Evolutionary conservation across 2,329 filamentous ascomycete genomes (phyloP).

Genomic region (Alternaria sp.): DNA sequence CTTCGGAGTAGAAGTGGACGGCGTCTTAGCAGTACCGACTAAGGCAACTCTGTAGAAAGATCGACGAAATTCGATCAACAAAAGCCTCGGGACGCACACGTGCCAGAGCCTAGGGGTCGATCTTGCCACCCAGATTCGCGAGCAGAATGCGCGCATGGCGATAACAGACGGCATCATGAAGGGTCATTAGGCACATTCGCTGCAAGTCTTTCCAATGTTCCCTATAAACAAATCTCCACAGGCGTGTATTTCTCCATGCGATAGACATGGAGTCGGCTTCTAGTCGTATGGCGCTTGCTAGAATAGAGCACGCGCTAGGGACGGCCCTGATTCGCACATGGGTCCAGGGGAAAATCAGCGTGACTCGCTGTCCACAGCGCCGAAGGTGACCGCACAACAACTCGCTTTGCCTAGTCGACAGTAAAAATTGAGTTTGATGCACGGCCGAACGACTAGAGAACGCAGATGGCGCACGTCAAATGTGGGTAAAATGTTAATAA

Average conservation of each 20-base stretch:
- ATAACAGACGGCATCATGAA: neutral
- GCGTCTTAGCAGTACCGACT: neutral
- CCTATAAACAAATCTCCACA: neutral
- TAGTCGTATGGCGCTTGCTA: neutral
- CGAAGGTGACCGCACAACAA: neutral
- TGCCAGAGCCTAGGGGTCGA: neutral
- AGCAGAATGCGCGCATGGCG: neutral
- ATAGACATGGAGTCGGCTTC: neutral
- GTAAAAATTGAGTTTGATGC: neutral
- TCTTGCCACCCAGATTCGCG: neutral
- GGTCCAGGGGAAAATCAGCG: neutral
- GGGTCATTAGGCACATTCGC: neutral
- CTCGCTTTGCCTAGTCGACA: neutral
- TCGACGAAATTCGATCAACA: neutral
- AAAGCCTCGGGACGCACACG: neutral
- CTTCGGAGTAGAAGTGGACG: neutral
- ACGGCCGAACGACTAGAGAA: neutral
- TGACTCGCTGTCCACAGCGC: neutral
- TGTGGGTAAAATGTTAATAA: neutral
- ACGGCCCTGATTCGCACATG: neutral
- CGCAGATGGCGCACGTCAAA: neutral
- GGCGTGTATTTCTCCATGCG: neutral
- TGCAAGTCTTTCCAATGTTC: neutral
- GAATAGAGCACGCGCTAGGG: neutral
- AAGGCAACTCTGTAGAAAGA: neutral